Conservation (phyloP, 2,329 filamentous ascomycete species). For the Penicillium thymicola region DNA sequence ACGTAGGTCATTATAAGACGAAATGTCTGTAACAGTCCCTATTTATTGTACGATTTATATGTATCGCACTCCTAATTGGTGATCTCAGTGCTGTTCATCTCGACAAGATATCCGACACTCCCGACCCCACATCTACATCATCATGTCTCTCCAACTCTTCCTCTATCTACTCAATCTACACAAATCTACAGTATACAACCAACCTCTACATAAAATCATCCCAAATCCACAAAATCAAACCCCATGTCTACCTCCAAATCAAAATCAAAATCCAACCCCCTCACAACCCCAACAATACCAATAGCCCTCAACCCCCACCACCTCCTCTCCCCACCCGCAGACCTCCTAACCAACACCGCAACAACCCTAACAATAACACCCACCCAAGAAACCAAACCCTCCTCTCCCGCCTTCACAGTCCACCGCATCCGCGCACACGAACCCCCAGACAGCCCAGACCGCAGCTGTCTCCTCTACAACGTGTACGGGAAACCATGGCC, state of each 20-base stretch:
- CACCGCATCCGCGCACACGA: slow-evolving; percentile 18
- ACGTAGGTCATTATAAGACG: neutral
- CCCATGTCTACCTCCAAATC: neutral
- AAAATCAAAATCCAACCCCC: neutral
- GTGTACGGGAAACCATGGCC: slow-evolving; percentile 18
- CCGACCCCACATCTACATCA: neutral
- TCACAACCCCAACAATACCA: slow-evolving; percentile 21
- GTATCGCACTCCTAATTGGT: neutral
- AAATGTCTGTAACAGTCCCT: neutral
- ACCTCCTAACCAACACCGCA: slow-evolving; percentile 22
- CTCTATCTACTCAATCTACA: neutral
- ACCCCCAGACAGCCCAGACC: slow-evolving; percentile 12
- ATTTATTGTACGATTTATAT: neutral
- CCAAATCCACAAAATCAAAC: neutral
- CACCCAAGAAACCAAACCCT: slow-evolving; percentile 15
- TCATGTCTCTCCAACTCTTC: neutral
- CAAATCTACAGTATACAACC: neutral
- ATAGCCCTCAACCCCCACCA: slow-evolving; percentile 22
- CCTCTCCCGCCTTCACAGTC: slow-evolving; percentile 13
- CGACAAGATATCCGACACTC: neutral
- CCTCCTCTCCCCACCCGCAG: slow-evolving; percentile 22
- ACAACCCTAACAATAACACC: slow-evolving; percentile 20
- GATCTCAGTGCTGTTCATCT: neutral
- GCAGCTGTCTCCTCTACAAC: slow-evolving; percentile 16
- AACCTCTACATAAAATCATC: neutral